phyloP scores from a whole-genome alignment of 352 stramenopile genomes.

The Blastocystis sp. region DNA sequence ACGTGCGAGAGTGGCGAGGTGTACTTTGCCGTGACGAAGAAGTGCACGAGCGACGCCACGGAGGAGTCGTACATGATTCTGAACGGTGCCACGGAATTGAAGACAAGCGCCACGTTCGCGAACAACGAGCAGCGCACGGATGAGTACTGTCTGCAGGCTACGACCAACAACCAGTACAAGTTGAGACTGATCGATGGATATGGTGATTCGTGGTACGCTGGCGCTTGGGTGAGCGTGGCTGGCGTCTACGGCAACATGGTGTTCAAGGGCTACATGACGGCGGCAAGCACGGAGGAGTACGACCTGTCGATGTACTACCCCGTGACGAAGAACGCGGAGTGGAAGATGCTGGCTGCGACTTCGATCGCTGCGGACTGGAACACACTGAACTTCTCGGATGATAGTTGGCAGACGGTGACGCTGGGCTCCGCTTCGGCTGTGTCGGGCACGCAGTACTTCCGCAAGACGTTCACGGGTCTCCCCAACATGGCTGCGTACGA shows the following conservation, averaged over 20 bases:
- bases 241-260: slow-evolving; percentile 33
- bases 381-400: no score
- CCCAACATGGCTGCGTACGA: not conserved
- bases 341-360: no score
- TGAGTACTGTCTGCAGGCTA: slow-evolving; percentile 20
- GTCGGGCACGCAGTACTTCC: slow-evolving; percentile 3
- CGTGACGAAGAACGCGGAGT: not conserved
- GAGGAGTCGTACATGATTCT: slow-evolving; percentile 47
- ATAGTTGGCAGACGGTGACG: no score
- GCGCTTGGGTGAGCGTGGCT: not conserved
- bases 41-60: not conserved
- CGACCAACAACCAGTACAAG: slow-evolving; percentile 59
- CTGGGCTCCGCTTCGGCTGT: no score
- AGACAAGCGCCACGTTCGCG: slow-evolving; percentile 1
- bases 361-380: no score
- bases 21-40: slow-evolving; percentile 29
- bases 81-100: not conserved
- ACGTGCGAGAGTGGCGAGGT: not conserved
- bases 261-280: slow-evolving; percentile 51
- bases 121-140: not conserved
- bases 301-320: not conserved
- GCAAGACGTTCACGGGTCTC: not conserved
- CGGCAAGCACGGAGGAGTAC: not conserved
- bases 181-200: slow-evolving; percentile 21
- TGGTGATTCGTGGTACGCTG: slow-evolving; percentile 46